Evolutionary conservation across 1,284 basidiomycete species (phyloP).

Genomic region (Leccinum pallidistipes): DNA sequence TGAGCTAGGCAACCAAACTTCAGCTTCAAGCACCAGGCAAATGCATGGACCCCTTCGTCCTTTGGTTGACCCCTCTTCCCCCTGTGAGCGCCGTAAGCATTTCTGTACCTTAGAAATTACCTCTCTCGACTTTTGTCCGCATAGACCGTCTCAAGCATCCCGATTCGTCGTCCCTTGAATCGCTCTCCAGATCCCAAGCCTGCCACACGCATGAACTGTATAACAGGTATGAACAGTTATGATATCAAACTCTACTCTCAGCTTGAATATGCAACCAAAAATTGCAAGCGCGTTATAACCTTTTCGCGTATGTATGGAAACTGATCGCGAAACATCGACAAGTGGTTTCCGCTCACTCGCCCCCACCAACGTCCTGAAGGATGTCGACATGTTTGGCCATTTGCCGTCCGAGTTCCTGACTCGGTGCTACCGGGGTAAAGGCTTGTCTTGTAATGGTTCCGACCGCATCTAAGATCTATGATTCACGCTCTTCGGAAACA

Average conservation of each 20-base stretch:
- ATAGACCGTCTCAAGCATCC: conserved; percentile 3
- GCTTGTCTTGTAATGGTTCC: background rate
- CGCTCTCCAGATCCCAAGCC: conserved; percentile 1
- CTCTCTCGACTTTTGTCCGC: conserved; percentile 5
- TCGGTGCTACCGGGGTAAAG: conserved; percentile 3
- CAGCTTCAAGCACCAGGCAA: background rate
- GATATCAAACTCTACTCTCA: background rate
- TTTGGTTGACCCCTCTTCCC: background rate
- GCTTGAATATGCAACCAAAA: conserved; percentile 2
- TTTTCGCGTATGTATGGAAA: conserved; percentile 5
- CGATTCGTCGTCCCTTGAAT: conserved; percentile 6
- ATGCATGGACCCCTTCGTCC: background rate
- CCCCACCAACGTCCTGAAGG: conserved; percentile 4
- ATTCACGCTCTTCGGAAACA: background rate
- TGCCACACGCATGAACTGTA: conserved; percentile 1
- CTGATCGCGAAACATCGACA: background rate
- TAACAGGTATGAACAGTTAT: background rate
- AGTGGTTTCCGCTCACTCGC: background rate
- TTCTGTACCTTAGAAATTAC: conserved; percentile 4
- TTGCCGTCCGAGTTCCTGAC: background rate
- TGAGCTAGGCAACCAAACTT: background rate
- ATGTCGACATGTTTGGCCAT: background rate
- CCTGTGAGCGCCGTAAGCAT: conserved; percentile 14
- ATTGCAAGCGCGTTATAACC: conserved; percentile 6
- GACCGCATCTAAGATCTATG: background rate